Conservation (phyloP, 2,329 filamentous ascomycete species). For the Fusarium haematococcum region DNA sequence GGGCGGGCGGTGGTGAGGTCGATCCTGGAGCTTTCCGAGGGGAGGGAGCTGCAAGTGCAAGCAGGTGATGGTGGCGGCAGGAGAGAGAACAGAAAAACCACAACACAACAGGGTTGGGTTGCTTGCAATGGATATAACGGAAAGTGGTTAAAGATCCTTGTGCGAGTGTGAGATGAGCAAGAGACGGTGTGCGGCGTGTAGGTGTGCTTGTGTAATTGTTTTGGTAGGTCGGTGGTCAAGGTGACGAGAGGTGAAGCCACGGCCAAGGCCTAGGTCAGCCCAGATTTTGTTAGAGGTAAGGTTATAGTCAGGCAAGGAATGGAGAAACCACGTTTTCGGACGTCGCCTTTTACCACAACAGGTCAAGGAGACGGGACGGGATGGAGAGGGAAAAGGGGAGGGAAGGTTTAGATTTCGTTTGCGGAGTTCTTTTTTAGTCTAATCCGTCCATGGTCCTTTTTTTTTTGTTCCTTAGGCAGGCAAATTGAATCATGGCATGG, state of each 20-base stretch:
- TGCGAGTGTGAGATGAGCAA: constrained; percentile 21
- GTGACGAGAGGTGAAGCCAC: constrained; percentile 37
- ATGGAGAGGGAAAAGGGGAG: background rate
- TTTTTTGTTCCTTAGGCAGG: constrained; percentile 20
- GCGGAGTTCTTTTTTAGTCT: background rate
- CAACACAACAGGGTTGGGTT: background rate
- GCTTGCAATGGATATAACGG: constrained; percentile 5
- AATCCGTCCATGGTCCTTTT: background rate
- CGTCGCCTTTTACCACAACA: constrained; percentile 14
- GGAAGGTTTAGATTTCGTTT: background rate
- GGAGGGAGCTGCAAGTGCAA: background rate
- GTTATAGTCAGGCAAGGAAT: constrained; percentile 40
- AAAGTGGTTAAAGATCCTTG: constrained; percentile 13
- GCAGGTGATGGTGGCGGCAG: constrained; percentile 21
- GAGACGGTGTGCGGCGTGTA: constrained; percentile 20
- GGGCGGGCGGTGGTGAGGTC: constrained; percentile 17
- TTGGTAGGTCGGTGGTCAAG: constrained; percentile 10
- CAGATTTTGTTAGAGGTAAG: constrained; percentile 41
- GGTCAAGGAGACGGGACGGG: background rate
- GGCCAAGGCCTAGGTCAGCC: constrained; percentile 36
- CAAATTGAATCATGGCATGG: background rate
- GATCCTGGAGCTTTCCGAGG: constrained; percentile 16
- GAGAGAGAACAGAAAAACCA: constrained; percentile 3
- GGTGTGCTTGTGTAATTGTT: constrained; percentile 14
- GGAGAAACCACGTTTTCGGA: constrained; percentile 32